Percentiles rank a stretch among this genome's conserved stretches.
These are phyloP conservation scores for Simplicillium aogashimaense DNA, from an alignment of 2,329 filamentous ascomycete species.

Conservation along the genomic window DNA sequence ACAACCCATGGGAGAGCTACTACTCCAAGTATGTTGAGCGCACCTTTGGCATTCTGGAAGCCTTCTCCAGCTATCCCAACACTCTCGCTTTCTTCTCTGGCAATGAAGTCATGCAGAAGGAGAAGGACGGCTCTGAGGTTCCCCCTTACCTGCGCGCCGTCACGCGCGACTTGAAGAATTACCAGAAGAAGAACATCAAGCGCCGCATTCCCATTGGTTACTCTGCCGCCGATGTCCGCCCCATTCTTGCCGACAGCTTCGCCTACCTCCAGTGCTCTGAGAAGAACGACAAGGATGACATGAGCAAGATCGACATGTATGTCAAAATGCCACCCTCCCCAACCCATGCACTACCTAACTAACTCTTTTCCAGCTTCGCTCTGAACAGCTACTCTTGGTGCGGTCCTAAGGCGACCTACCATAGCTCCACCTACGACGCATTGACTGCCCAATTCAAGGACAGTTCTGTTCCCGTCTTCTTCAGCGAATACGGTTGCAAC, in stretches of 20 bases:
- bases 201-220: conserved; percentile 69
- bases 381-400: conserved; percentile 69
- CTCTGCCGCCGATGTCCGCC: conserved; percentile 69
- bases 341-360: too few relatives aligned
- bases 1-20: conserved; percentile 49
- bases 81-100: conserved; percentile 66
- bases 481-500: conserved; percentile 77
- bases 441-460: conserved; percentile 56
- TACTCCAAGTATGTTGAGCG: conserved; percentile 52
- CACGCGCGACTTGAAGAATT: conserved; percentile 72
- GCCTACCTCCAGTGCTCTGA: conserved; percentile 64
- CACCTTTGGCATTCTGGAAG: conserved; percentile 57
- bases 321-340: too few relatives aligned
- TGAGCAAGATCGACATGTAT: conserved; percentile 56
- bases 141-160: conserved; percentile 68
- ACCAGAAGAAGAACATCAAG: conserved; percentile 61
- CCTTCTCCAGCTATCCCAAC: conserved; percentile 58
- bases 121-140: conserved; percentile 45
- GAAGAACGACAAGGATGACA: conserved; percentile 41
- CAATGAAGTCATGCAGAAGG: conserved; percentile 68
- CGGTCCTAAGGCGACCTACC: conserved; percentile 47
- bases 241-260: conserved; percentile 63
- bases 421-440: conserved; percentile 51
- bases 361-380: conserved; percentile 39
- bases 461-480: conserved; percentile 66